These are phyloP conservation scores for Macrocybe gigantea DNA, from an alignment of 768 basidiomycete genomes.

Conservation along the genomic window DNA sequence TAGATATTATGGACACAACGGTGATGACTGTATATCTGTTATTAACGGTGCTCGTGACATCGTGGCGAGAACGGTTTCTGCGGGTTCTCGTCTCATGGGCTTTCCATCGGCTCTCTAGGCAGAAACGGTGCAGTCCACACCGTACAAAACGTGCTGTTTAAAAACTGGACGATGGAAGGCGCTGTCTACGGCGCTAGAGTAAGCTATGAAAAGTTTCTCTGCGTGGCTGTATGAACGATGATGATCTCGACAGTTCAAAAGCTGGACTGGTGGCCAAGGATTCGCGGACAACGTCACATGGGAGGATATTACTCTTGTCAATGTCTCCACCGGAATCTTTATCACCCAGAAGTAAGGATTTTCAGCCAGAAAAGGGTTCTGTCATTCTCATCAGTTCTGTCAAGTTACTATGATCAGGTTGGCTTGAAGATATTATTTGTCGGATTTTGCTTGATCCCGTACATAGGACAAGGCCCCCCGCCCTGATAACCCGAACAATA, in stretches of 20 bases:
- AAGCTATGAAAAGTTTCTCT: constrained; percentile 6
- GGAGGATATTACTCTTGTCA: constrained; percentile 35
- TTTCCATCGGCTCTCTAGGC: constrained; percentile 42
- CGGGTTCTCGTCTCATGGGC: constrained; percentile 42
- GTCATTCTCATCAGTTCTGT: too few species aligned
- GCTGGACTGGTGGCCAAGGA: constrained; percentile 42
- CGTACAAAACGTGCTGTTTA: constrained; percentile 38
- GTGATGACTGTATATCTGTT: constrained; percentile 44
- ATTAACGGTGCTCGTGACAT: constrained; percentile 39
- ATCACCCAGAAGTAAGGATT: constrained; percentile 36
- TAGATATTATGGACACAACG: constrained; percentile 38
- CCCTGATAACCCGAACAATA: constrained; percentile 23
- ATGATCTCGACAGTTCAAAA: constrained; percentile 30
- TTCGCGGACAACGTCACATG: constrained; percentile 43
- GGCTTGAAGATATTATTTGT: not conserved
- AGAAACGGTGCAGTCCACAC: constrained; percentile 30
- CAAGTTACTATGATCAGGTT: too few species aligned
- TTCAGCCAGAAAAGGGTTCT: too few species aligned
- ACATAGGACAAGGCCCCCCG: constrained; percentile 38
- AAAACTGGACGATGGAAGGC: constrained; percentile 45
- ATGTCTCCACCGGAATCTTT: constrained; percentile 41
- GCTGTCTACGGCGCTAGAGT: constrained; percentile 41
- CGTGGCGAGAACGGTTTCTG: constrained; percentile 38
- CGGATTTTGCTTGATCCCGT: constrained; percentile 24
- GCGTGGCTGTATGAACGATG: constrained; percentile 8